Evolutionary conservation across 495 filamentous ascomycete genomes (phyloP).

Genomic region (Cetradonia linearis): DNA sequence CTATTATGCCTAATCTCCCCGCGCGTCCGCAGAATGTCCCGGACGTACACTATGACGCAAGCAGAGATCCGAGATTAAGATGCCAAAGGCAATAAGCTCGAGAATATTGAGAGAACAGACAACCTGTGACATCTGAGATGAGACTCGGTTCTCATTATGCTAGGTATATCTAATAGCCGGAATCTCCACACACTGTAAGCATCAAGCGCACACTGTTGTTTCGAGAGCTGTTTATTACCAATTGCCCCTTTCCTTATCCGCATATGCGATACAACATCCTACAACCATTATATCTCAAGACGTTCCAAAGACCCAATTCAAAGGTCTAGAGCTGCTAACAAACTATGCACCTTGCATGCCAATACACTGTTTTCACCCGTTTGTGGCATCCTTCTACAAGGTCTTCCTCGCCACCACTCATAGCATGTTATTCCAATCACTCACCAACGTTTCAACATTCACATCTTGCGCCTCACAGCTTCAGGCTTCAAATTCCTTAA

Average conservation of each 20-base stretch:
- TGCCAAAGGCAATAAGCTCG: neutral
- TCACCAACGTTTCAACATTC: neutral
- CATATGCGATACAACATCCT: neutral
- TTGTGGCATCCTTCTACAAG: neutral
- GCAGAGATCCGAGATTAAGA: neutral
- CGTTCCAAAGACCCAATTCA: neutral
- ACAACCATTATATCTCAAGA: neutral
- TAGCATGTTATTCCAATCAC: neutral
- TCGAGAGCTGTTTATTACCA: neutral
- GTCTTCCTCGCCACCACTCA: neutral
- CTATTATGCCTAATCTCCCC: too few relatives aligned
- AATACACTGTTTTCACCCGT: neutral
- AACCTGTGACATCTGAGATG: neutral
- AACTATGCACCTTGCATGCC: neutral
- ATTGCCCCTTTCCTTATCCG: neutral
- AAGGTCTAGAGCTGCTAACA: neutral
- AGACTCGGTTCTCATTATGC: neutral
- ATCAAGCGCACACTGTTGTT: neutral
- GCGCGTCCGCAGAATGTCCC: neutral
- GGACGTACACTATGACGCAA: neutral
- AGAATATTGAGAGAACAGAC: neutral
- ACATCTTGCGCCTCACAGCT: too few relatives aligned
- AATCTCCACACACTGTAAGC: neutral
- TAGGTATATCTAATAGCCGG: neutral
- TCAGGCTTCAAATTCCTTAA: too few relatives aligned